Base-by-base conservation (phyloP, 163 green algal genomes). In the Chlamydomonas reinhardtii region DNA sequence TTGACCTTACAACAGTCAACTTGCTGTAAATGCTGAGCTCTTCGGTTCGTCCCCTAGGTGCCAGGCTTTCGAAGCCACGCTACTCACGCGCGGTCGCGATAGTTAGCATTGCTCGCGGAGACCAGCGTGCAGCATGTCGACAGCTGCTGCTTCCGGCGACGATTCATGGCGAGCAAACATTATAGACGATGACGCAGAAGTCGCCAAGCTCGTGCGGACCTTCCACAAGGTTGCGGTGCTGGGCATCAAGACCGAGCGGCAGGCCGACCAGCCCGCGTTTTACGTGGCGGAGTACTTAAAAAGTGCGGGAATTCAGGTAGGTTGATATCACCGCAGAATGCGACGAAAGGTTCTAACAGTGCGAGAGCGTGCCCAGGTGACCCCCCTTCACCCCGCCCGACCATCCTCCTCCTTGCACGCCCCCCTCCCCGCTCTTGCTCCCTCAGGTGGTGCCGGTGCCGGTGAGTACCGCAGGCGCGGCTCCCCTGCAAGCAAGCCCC, bases 191-290 rank as follows among this genome's bases (percentile, higher is more conserved):
- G 37, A 84, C 24, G 43, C 37, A n/a, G 77, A 84, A 24, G 66
- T 52, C 19, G 31, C 43, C 0, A 22, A 25, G 11, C 52, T 96
- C 54, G 94, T 92, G 25, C 52, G 59, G 0, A 29, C 35, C 4
- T 93, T 93, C 20, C 92, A 90, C 73, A 81, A 70, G 0, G 94
- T 96, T 4, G 94, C 94, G 1, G 94, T 96, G 16, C 86, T 96
- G 19, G 94, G 94, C 37, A 95, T 95, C 43, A 96, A 96, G 34
- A 94, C 94, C 0, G 91, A 95, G 73, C 27, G 72, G 0, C 76
- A 90, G 66, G 85, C 87, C 0, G 80, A 73, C 11, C 91, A 96
- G 73, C 91, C 94, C 16, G 91, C 91, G n/a, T 94, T 90, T 81
- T 96, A 90, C 76, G 94, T 96, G 2, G n/a, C 94, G 0, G 31